phyloP scores from a whole-genome alignment of 2,329 filamentous ascomycete species.

The Fusarium staphyleae region DNA sequence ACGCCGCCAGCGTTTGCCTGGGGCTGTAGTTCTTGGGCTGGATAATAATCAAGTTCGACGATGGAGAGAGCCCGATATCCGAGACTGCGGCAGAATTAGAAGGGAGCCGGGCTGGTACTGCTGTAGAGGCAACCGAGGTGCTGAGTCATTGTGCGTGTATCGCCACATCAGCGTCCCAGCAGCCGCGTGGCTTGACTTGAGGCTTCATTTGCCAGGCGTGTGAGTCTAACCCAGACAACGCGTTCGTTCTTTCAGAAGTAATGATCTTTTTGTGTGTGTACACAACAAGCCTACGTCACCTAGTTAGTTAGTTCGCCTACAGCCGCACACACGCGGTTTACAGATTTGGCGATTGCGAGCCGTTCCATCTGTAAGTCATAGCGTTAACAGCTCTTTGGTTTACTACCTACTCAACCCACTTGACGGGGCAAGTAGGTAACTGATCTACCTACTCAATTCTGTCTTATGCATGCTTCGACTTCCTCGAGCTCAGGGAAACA shows the following conservation, averaged over 20 bases:
- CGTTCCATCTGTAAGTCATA: neutral
- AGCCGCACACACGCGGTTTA: neutral
- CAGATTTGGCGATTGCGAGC: neutral
- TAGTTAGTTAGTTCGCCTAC: slow-evolving; percentile 7
- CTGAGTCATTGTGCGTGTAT: slow-evolving; percentile 32
- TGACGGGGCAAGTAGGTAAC: slow-evolving; percentile 25
- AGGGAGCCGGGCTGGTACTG: no score
- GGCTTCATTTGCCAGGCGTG: neutral
- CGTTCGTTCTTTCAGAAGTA: no score
- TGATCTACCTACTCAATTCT: slow-evolving; percentile 35
- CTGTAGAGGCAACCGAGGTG: slow-evolving; percentile 2
- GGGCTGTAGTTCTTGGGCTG: no score
- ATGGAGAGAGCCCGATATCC: neutral
- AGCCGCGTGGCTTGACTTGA: slow-evolving; percentile 34
- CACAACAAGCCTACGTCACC: slow-evolving; percentile 31
- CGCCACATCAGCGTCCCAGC: slow-evolving; percentile 26
- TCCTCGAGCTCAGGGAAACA: slow-evolving; percentile 36
- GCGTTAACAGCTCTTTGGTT: no score
- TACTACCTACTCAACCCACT: neutral
- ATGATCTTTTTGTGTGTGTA: neutral
- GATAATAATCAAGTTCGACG: no score
- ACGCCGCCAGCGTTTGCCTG: slow-evolving; percentile 2
- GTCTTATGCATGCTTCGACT: slow-evolving; percentile 35
- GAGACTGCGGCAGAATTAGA: neutral
- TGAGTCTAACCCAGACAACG: no score